phyloP scores from a whole-genome alignment of 1,284 basidiomycete genomes.

The Heterobasidion annosum region DNA sequence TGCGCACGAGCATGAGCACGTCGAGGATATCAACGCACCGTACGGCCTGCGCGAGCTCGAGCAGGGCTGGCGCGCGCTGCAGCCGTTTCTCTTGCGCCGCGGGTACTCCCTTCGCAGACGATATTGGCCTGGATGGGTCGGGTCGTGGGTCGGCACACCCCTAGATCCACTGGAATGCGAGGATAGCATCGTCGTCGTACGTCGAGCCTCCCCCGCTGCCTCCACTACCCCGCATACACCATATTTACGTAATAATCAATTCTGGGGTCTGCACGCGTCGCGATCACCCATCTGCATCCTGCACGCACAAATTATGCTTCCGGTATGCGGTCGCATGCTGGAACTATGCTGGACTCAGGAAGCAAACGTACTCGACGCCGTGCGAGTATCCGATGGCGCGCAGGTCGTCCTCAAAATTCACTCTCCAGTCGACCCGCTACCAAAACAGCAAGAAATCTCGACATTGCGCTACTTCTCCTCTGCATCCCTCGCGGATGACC shows the following conservation, averaged over 20 bases:
- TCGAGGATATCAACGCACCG: conserved; percentile 2
- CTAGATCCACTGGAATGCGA: background rate
- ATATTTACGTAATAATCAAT: no score
- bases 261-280: no score
- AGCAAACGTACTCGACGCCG: background rate
- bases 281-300: no score
- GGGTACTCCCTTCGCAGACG: background rate
- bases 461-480: background rate
- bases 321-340: background rate
- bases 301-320: no score
- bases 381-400: background rate
- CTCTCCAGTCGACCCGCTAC: background rate
- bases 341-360: no score
- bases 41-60: conserved; percentile 2
- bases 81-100: background rate
- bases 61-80: background rate
- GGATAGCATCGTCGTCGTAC: conserved; percentile 1
- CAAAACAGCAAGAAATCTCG: background rate
- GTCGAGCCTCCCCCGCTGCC: background rate
- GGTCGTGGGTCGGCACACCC: conserved; percentile 1
- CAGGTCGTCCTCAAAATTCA: conserved; percentile 1
- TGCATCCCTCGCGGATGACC: background rate
- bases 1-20: background rate
- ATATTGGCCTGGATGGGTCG: background rate
- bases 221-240: background rate